Evolutionary conservation across 192 early-diverging fungal species (phyloP).

Genomic region (Rhizophagus prolifer): DNA sequence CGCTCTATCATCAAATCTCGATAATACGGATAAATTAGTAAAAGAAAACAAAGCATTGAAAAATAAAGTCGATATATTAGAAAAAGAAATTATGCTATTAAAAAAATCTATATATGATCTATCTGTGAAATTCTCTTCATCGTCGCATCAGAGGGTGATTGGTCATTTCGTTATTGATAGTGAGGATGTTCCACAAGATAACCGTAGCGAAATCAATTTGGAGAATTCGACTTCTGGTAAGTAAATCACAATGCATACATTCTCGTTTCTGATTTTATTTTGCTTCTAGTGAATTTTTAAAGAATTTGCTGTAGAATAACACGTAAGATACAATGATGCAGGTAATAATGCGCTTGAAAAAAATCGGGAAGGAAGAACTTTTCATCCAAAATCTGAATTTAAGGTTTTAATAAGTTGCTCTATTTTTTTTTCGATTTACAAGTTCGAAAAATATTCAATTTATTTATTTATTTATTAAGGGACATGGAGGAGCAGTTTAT

Average conservation of each 20-base stretch:
- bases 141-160: slow-evolving; percentile 35
- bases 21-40: slow-evolving; percentile 52
- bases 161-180: slow-evolving; percentile 48
- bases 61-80: slow-evolving; percentile 66
- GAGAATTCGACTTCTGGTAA: slow-evolving; percentile 19
- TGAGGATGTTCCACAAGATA: slow-evolving; percentile 28
- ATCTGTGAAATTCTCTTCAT: slow-evolving; percentile 66
- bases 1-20: slow-evolving; percentile 3
- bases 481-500: slow-evolving; percentile 91
- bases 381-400: slow-evolving; percentile 65
- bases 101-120: slow-evolving; percentile 86
- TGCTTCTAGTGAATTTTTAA: no score
- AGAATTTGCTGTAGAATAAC: background rate
- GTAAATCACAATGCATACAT: background rate
- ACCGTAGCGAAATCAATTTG: slow-evolving; percentile 15
- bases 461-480: slow-evolving; percentile 41
- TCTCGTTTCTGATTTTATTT: no score
- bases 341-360: slow-evolving; percentile 27
- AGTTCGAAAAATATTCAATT: no score
- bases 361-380: slow-evolving; percentile 50
- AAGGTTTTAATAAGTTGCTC: slow-evolving; percentile 44
- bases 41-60: slow-evolving; percentile 73
- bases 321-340: background rate
- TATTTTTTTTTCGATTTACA: background rate
- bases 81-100: slow-evolving; percentile 75